Conservation (phyloP, 768 basidiomycete genomes). For the Lentinula sp. region DNA sequence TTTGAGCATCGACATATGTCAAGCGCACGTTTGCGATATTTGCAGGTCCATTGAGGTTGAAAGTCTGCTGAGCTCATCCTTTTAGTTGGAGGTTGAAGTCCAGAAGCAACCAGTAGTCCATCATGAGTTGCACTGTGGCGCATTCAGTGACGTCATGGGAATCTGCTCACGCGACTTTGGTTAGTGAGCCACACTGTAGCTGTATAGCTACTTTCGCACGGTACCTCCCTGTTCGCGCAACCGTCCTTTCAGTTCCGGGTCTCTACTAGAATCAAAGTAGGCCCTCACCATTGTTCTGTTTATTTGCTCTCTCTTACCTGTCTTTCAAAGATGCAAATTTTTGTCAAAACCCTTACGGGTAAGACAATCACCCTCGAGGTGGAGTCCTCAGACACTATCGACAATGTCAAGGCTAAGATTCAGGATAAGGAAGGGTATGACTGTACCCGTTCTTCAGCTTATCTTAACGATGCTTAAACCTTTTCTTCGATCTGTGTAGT, state of each 20-base stretch:
- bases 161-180: neutral
- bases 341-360: constrained; percentile 77
- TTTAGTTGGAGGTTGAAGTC: neutral
- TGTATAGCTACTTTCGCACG: neutral
- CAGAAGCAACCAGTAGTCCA: no score
- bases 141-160: no score
- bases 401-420: constrained; percentile 84
- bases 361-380: constrained; percentile 99
- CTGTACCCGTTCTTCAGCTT: neutral
- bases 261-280: neutral
- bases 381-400: constrained; percentile 94
- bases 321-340: constrained; percentile 10
- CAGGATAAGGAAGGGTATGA: constrained; percentile 53
- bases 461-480: no score
- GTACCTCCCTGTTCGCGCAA: neutral
- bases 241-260: neutral
- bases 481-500: constrained; percentile 24
- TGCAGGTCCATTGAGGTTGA: constrained; percentile 3
- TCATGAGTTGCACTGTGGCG: no score
- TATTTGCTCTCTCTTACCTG: neutral
- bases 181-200: neutral
- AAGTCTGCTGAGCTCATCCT: neutral
- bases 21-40: constrained; percentile 5
- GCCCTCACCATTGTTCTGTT: neutral
- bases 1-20: neutral